A percentile compares a stretch with the other conserved stretches of the same genome.
These are phyloP conservation scores for Hemisphaericaspora xylanilytica DNA, from an alignment of 1,139 yeast species.

Conservation along the genomic window DNA sequence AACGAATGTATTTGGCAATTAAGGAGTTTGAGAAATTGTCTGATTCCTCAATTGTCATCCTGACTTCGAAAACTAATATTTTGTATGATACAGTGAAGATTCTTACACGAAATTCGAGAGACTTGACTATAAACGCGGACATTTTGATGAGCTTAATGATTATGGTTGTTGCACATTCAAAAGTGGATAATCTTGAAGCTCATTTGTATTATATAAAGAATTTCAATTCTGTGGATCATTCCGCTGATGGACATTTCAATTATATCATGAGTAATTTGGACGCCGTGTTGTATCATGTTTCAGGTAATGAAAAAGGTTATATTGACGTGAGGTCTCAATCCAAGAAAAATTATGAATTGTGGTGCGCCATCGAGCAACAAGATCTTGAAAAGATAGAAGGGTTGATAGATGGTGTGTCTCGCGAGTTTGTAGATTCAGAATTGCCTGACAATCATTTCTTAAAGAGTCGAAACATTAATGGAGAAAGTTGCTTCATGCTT, in stretches of 20 bases:
- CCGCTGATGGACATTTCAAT: slow-evolving; percentile 37
- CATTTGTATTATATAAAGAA: slow-evolving; percentile 65
- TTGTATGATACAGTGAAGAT: slow-evolving; percentile 53
- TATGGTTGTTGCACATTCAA: slow-evolving; percentile 67
- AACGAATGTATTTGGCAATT: slow-evolving; percentile 52
- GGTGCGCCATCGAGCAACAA: slow-evolving; percentile 49
- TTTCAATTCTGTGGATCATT: slow-evolving; percentile 42
- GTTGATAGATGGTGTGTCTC: slow-evolving; percentile 21
- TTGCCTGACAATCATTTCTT: slow-evolving; percentile 42
- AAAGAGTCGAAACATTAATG: slow-evolving; percentile 54
- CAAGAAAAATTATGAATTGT: slow-evolving; percentile 47
- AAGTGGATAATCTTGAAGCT: slow-evolving; percentile 55
- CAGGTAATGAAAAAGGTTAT: slow-evolving; percentile 30
- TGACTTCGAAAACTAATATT: slow-evolving; percentile 52
- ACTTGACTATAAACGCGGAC: slow-evolving; percentile 69
- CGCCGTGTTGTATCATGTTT: slow-evolving; percentile 70
- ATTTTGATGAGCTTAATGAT: slow-evolving; percentile 70
- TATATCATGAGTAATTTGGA: slow-evolving; percentile 71
- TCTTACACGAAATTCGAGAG: slow-evolving; percentile 33
- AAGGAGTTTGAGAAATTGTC: slow-evolving; percentile 51
- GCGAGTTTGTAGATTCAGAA: slow-evolving; percentile 18
- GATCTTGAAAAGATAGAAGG: slow-evolving; percentile 21
- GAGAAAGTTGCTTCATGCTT: slow-evolving; percentile 65
- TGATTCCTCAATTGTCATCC: slow-evolving; percentile 44
- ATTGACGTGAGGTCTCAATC: slow-evolving; percentile 45